Percentiles rank a stretch among this genome's conserved stretches.
Conservation (phyloP, 169 alveolate genomes). For the Perkinsus olseni region DNA sequence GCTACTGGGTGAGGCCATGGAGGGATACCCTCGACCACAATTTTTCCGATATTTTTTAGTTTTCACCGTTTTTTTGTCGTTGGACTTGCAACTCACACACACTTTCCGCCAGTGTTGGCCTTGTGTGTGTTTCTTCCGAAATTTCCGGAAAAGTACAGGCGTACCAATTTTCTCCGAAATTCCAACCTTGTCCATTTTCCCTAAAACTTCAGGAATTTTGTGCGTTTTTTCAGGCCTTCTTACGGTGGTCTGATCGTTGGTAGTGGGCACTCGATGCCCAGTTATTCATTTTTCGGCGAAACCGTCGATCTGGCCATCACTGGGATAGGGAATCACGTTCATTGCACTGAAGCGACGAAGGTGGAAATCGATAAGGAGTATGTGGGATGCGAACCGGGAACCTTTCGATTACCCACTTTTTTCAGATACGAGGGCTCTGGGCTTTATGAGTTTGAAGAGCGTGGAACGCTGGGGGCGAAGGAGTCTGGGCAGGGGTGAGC, state of each 20-base stretch:
- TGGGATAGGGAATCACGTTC: background rate
- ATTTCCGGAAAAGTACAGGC: too few relatives aligned
- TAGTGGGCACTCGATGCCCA: background rate
- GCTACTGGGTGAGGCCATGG: background rate
- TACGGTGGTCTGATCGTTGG: background rate
- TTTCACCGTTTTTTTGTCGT: too few relatives aligned
- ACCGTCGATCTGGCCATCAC: slow-evolving; percentile 1
- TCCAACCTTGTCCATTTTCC: too few relatives aligned
- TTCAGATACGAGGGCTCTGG: background rate
- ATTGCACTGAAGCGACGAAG: background rate
- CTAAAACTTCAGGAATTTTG: too few relatives aligned
- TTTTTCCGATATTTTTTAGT: too few relatives aligned
- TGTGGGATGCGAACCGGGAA: background rate
- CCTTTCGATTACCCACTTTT: background rate
- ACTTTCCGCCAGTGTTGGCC: too few relatives aligned
- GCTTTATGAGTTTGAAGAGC: background rate
- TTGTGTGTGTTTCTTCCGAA: too few relatives aligned
- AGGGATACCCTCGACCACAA: too few relatives aligned
- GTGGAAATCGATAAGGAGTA: background rate
- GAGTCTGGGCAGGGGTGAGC: background rate
- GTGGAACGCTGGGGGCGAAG: background rate
- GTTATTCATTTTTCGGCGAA: background rate
- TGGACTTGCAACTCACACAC: too few relatives aligned
- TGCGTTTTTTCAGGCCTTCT: background rate
- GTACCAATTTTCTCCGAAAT: too few relatives aligned